Base-by-base conservation (phyloP, 2,329 filamentous ascomycete species). In the Tolypocladium nubicola region DNA sequence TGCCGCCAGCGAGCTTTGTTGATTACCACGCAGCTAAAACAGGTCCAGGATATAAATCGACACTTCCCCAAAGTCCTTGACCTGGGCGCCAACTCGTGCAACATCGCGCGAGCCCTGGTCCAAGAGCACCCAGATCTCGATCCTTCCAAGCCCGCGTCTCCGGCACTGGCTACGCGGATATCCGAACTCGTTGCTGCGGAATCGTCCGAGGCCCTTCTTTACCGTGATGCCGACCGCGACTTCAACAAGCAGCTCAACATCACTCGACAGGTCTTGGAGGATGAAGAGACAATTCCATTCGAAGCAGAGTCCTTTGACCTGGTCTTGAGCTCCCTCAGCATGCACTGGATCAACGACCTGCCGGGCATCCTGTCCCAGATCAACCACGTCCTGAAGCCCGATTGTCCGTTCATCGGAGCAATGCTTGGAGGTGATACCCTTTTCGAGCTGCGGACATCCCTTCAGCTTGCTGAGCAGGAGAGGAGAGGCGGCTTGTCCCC, bases 261-360 rank as follows among this genome's bases (percentile, higher is more conserved):
- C 61, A 84, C 81, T 4, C 84, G 92, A 21, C 79, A 89, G 45
- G 85, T 96, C 5, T 77, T 97, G n/a, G 73, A 81, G 0, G 83
- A 88, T 62, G 84, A 88, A 55, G 90, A 93, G 56, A 80, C 82
- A 3, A 75, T 97, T 0, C 90, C 90, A 0, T 97, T 87, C 69
- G 82, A 83, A 53, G 76, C 88, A 5, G 82, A 85, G 62, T 84
- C 86, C 4, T 97, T 97, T 70, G 92, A 97, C 70, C 84, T 96
- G 7, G 89, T 97, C 13, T 77, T 99, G 61, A 96, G 90, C 68
- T 96, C 88, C 57, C 76, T 96, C 59, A 92, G 88, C 58, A 78
- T 99, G 69, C 94, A 99, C 73, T 99, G 94, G 94, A 88, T 97
- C 78, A 99, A 99, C 70, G 90, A 99, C 71, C 82, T 99, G 6